These are phyloP conservation scores for Bretschneidera sinensis DNA, from an alignment of 345 rosid species.

Conservation along the genomic window DNA sequence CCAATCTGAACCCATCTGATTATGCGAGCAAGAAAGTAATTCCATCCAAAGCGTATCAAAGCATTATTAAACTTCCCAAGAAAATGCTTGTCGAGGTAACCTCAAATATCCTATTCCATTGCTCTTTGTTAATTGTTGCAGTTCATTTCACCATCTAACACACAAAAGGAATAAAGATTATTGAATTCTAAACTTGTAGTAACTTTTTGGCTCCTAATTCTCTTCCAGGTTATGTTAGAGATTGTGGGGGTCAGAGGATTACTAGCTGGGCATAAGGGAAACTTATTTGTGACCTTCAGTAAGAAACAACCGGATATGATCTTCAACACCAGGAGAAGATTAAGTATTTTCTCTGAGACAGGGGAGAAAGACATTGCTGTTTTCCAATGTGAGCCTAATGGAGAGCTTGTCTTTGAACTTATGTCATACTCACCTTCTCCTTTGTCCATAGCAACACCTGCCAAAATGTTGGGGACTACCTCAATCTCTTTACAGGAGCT, in stretches of 20 bases:
- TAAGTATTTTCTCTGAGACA: slow-evolving; percentile 16
- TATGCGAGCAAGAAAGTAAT: not conserved
- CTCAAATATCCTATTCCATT: not conserved
- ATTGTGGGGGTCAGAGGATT: slow-evolving; percentile 16
- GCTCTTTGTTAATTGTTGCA: not conserved
- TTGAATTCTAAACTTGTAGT: too few species aligned
- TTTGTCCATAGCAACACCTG: not conserved
- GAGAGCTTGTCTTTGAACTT: slow-evolving; percentile 27
- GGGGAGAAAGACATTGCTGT: slow-evolving; percentile 15
- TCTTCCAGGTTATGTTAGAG: slow-evolving; percentile 18
- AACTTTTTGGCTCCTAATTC: not conserved
- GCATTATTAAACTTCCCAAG: slow-evolving; percentile 1
- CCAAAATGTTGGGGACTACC: slow-evolving; percentile 17
- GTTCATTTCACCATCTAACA: too few species aligned
- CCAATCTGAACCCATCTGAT: slow-evolving; percentile 3
- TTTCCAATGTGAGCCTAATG: slow-evolving; percentile 25
- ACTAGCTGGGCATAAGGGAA: slow-evolving; percentile 1
- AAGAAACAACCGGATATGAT: slow-evolving; percentile 16
- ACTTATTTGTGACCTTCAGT: slow-evolving; percentile 10
- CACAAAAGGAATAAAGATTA: too few species aligned
- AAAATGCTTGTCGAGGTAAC: slow-evolving; percentile 19
- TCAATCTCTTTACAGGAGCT: slow-evolving; percentile 22
- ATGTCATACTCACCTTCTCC: not conserved
- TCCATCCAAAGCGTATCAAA: not conserved
- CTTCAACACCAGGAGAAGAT: slow-evolving; percentile 17